Base-by-base conservation (phyloP, 78 protist species). In the Diacronema lutheri region DNA sequence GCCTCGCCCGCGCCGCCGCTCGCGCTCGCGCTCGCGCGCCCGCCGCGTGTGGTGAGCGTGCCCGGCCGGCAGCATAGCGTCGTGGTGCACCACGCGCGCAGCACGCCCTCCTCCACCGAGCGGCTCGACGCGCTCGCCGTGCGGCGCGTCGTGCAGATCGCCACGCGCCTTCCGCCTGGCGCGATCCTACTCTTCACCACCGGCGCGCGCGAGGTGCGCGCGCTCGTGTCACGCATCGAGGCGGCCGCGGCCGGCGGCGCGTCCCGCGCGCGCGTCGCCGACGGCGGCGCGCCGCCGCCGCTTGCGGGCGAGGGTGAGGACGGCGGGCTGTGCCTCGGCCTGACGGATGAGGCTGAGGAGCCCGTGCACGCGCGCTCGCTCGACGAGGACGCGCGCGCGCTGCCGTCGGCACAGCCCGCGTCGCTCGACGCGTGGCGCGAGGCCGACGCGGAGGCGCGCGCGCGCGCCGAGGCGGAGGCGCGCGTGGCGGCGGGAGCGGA, bases 141-240 rank as follows among this genome's bases (percentile, higher is more conserved):
- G 81, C 55, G 23, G 41, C 71, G 93, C 55, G 93, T 95, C 13
- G 16, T 62, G n/a, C 89, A 94, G 55, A 94, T 98, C 65, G 99
- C 96, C 79, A 73, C 44, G 21, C 12, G 78, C 2, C 89, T 98
- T 26, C 99, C 99, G 14, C 69, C 87, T 0, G 99, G 99, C 72
- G 98, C 88, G 79, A 87, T 99, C 14, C 95, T 99, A 19, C 91
- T 98, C 16, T 98, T 99, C 72, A 83, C 98, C 46, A 94, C 99
- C 4, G 99, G 99, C 23, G 93, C 90, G 66, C 76, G 64, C 62
- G 99, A 97, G 78, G 90, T 99, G 79, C 92, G 90, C 29, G 26
- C 33, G 14, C 50, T 94, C 26, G 57, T 88, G 66, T 58, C 72
- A 16, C 38, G 74, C 57, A 88, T 97, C 40, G 40, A 62, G 25